Conservation (phyloP, 371 early-diverging fungal species). For the Basidiobolus meristosporus region DNA sequence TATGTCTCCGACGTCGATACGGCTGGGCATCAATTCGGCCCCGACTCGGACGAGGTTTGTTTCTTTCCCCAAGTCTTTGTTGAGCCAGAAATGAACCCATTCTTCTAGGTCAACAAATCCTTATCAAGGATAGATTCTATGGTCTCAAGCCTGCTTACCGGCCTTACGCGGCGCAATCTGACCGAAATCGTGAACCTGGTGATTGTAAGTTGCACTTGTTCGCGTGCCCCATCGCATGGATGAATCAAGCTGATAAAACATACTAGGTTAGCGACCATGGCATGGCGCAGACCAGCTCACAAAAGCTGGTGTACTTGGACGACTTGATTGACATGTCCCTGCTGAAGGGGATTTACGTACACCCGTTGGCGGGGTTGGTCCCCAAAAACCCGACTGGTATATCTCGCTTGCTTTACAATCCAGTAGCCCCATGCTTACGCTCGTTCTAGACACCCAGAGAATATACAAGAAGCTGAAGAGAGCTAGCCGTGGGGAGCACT, state of each 20-base stretch:
- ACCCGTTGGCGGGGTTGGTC: slow-evolving; percentile 23
- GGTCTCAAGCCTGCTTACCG: slow-evolving; percentile 31
- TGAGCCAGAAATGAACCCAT: too few relatives aligned
- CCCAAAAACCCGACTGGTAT: slow-evolving; percentile 15
- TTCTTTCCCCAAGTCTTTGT: background rate
- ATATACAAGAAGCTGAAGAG: slow-evolving; percentile 14
- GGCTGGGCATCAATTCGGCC: slow-evolving; percentile 64
- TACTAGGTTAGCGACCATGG: slow-evolving; percentile 73
- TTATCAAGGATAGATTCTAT: slow-evolving; percentile 41
- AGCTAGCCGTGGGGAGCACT: slow-evolving; percentile 21
- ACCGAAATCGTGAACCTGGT: slow-evolving; percentile 50
- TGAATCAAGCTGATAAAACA: background rate
- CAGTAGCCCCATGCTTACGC: background rate
- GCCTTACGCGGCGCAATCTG: slow-evolving; percentile 30
- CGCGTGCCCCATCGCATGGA: background rate
- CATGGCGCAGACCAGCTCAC: slow-evolving; percentile 38
- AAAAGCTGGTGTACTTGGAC: slow-evolving; percentile 56
- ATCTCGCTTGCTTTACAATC: background rate
- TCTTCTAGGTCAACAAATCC: slow-evolving; percentile 25
- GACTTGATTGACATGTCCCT: slow-evolving; percentile 32
- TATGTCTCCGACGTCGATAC: slow-evolving; percentile 73
- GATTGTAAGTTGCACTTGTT: too few relatives aligned
- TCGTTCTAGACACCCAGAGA: slow-evolving; percentile 1
- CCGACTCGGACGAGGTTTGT: slow-evolving; percentile 31
- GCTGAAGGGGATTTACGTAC: slow-evolving; percentile 11